These are phyloP conservation scores for Aspergillus jensenii DNA, from an alignment of 2,329 filamentous ascomycete genomes.

Conservation along the genomic window DNA sequence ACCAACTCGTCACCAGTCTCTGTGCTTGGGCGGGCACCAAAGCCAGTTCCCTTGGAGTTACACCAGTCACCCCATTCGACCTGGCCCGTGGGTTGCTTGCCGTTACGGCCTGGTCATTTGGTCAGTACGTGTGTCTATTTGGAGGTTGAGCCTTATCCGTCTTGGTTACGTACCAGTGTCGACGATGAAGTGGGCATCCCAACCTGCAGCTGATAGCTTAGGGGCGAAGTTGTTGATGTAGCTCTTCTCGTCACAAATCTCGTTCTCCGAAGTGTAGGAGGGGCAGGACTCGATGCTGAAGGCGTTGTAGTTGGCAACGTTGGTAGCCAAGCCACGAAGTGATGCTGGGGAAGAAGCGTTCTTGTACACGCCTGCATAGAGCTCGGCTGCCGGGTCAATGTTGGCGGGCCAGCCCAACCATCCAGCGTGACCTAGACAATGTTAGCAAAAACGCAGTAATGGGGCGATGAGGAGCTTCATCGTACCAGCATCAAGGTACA, in stretches of 20 bases:
- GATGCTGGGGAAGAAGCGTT: slow-evolving; percentile 47
- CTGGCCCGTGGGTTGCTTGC: slow-evolving; percentile 59
- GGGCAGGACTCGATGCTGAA: slow-evolving; percentile 49
- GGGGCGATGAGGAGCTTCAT: not conserved
- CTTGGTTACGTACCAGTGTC: slow-evolving; percentile 46
- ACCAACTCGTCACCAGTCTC: slow-evolving; percentile 59
- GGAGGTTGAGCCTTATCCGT: not conserved
- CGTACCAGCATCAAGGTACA: slow-evolving; percentile 62
- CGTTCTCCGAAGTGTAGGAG: slow-evolving; percentile 45
- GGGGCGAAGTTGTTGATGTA: slow-evolving; percentile 55
- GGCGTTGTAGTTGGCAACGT: slow-evolving; percentile 61
- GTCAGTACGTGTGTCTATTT: not conserved
- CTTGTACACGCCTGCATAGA: slow-evolving; percentile 50
- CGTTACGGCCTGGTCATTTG: slow-evolving; percentile 53
- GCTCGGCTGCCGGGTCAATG: slow-evolving; percentile 50
- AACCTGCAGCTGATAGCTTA: slow-evolving; percentile 47
- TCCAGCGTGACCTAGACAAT: slow-evolving; percentile 52
- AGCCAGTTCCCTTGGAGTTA: slow-evolving; percentile 64
- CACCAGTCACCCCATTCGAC: slow-evolving; percentile 66
- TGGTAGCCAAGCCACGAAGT: slow-evolving; percentile 56
- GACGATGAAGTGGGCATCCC: slow-evolving; percentile 56
- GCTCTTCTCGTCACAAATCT: slow-evolving; percentile 54
- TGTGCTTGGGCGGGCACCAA: slow-evolving; percentile 63
- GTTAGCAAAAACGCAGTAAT: not conserved
- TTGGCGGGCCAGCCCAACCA: slow-evolving; percentile 66